Conservation (phyloP, 768 basidiomycete genomes). For the Lenzites betulinus region DNA sequence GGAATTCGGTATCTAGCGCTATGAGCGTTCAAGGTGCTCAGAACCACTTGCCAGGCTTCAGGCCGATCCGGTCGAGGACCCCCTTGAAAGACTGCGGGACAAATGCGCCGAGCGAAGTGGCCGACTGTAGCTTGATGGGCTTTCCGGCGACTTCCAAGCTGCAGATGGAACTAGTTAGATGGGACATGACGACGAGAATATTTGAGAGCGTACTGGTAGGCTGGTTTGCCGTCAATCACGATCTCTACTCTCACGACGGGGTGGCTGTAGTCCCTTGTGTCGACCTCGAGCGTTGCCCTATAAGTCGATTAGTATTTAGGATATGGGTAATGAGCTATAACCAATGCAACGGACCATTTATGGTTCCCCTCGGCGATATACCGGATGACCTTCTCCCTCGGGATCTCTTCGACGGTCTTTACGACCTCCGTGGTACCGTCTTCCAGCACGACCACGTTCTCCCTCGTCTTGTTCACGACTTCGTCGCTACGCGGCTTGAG, state of each 20-base stretch:
- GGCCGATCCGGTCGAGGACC: conserved; percentile 56
- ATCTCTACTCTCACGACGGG: conserved; percentile 61
- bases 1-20: not conserved
- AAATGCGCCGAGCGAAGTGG: conserved; percentile 48
- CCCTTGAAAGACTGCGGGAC: conserved; percentile 52
- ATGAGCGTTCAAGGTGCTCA: conserved; percentile 23
- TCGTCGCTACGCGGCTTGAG: conserved; percentile 47
- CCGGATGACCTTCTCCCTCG: conserved; percentile 55
- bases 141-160: conserved; percentile 53
- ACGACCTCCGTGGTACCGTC: conserved; percentile 26
- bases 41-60: conserved; percentile 60
- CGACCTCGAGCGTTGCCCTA: conserved; percentile 71
- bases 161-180: not conserved
- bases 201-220: conserved; percentile 46
- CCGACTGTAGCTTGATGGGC: conserved; percentile 45
- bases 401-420: conserved; percentile 41
- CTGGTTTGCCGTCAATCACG: conserved; percentile 57
- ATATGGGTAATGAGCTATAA: not conserved
- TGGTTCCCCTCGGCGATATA: conserved; percentile 66
- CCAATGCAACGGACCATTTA: conserved; percentile 52
- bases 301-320: not conserved
- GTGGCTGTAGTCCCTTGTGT: conserved; percentile 52
- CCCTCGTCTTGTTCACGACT: conserved; percentile 39
- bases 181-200: no score
- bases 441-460: conserved; percentile 27